Base-by-base conservation (phyloP, 2,329 filamentous ascomycete genomes). In the Ophiosphaerella herpotricha region DNA sequence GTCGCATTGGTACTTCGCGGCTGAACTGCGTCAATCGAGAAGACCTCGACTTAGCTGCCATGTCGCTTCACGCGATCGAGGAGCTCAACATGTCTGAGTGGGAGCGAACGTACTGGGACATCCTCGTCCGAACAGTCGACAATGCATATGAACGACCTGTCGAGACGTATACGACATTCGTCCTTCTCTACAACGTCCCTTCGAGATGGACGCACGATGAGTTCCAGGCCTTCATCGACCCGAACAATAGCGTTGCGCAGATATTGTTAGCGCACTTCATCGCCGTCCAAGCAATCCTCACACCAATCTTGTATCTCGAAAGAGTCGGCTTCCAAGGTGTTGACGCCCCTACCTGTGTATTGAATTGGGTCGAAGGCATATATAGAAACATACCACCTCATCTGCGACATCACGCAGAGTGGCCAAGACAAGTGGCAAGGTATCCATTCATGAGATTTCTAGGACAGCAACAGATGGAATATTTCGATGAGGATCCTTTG, bases 261-360 rank as follows among this genome's bases (percentile, higher is more conserved):
- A 72, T 80, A 3, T 61, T 81, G 5, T 68, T 80, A 5, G 68
- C 74, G 6, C 77, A 80, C 55, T 80, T 78, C 56, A 71, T 80
- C n/a, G 72, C 75, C 1, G 57, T 79, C 0, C 75, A 80, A 43
- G 66, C 77, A 1, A 63, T 80, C 5, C 68, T 81, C 48, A 69
- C 70, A 5, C 77, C 76, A 0, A 73, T 79, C 5, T 43, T 73
- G 31, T 64, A 66, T 6, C 59, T 70, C 2, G 68, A 71, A 39
- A 54, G 69, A 34, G 62, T 68, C 0, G 69, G 68, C 3, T 71
- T 72, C 31, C 57, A 67, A 40, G 70, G 70, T 2, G 49, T 72
- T 2, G 57, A 72, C 32, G 69, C 69, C 0, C 68, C 69, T 1
- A 67, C 68, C 0, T 64, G 63, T 9, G 55, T 67, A 1, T 44